Evolutionary conservation across 164 flowering plant species (phyloP), one percentile per base, ranked within the genome.

Genomic region (Vitis riparia): DNA sequence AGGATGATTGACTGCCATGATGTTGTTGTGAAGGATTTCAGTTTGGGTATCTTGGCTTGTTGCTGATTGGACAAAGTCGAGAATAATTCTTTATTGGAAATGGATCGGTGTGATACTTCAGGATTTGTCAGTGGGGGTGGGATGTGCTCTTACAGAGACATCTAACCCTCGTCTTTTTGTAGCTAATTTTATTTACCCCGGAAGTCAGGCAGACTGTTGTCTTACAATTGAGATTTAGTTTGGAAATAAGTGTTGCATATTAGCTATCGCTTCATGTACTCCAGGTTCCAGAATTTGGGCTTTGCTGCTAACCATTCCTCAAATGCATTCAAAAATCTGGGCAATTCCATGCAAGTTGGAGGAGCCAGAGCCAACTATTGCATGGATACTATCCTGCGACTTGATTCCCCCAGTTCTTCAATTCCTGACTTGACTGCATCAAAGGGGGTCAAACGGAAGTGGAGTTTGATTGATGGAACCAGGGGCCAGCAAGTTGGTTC

Each of bases 101-200:
- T 94, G 98, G 98, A 94, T 78, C 89, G 98, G 3, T 63, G 87
- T 62, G 98, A 94, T 73, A 94, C 98, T n/a, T 92, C 97, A 23
- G 98, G 98, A 76, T 92, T 94, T 78, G 98, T 94, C 27, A 94
- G 98, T 63, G 97, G 98, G 80, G 98, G 97, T 74, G 84, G 84
- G 65, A 75, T 76, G 59, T 73, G 47, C 79, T 68, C 77, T 61
- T 75, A 53, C 48, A 51, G 67, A 70, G 76, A 73, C 77, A 65
- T 80, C 80, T 86, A 80, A 87, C 83, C 48, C 5, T 81, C 73
- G 73, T 75, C 44, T 37, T 37, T 79, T 81, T 77, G 75, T 75
- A 68, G 62, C 68, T 71, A 68, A 30, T 71, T 70, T 67, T 62
- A 53, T 68, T 61, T 37, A 52, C 47, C 86, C 83, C 81, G 82